Base-by-base conservation (phyloP, 164 flowering plant genomes). In the Cinnamomum chago region DNA sequence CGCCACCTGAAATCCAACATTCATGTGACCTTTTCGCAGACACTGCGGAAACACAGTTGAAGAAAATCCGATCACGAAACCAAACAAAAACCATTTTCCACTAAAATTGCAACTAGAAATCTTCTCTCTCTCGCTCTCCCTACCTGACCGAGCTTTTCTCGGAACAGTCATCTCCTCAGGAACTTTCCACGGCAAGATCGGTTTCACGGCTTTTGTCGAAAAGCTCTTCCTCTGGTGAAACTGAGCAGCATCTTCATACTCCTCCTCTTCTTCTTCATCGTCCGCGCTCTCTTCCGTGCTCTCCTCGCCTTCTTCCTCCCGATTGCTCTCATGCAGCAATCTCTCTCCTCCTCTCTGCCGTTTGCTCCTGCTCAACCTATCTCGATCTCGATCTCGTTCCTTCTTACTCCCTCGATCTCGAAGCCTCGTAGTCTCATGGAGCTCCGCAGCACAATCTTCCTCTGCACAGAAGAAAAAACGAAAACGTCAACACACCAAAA, bases 81-180 rank as follows among this genome's bases (percentile, higher is more conserved):
- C 66, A 67, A 77, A 23, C 58, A 67, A 58, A 65, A 50, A 23
- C 62, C 72, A 25, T 70, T 27, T 70, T 13, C 25, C 58, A 4
- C 27, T 28, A 72, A 20, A 58, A 64, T 18, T 62, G 17, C 18
- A 22, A 65, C 52, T 40, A 40, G 47, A 40, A 40, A 9, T 40
- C 11, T 40, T 30, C 69, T 66, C n/a, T 27, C 14, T 27, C 58
- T 71, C 25, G 15, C 20, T 40, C 62, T 25, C 65, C 51, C 65
- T 73, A 80, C 85, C 85, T 80, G 85, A 78, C 60, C 99, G 99
- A 76, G 99, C 99, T 80, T 92, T 96, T 76, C 95, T 84, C 3
- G 99, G 99, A 12, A 96, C 92, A 72, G 93, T 95, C 90, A 90
- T 88, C 82, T 94, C 98, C 65, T 91, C 99, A 12, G 91, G 81